A percentile compares a stretch with the other conserved stretches of the same genome.
Conservation (phyloP, 2,329 filamentous ascomycete species). For the Leptographium radiaticola region DNA sequence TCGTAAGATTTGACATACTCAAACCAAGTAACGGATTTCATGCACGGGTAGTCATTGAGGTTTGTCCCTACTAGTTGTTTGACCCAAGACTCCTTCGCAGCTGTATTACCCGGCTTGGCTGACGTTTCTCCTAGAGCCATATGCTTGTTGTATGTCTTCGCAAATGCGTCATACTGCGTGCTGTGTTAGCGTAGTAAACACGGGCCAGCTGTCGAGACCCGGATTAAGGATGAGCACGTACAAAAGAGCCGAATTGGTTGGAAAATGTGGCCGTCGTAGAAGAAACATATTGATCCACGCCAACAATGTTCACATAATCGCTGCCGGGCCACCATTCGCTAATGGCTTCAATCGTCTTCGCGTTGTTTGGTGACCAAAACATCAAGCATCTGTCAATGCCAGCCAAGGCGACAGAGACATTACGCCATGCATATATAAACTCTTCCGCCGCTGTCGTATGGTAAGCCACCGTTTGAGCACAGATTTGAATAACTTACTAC, state of each 20-base stretch:
- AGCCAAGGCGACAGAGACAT: neutral
- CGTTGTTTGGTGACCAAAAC: conserved; percentile 1
- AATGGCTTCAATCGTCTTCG: neutral
- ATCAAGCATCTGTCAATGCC: neutral
- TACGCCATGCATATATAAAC: neutral
- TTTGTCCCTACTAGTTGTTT: neutral
- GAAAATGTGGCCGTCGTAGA: neutral
- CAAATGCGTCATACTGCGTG: neutral
- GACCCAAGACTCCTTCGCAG: neutral
- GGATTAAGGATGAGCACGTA: neutral
- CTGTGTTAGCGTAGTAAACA: neutral
- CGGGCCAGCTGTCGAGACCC: no score
- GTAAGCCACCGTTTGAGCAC: neutral
- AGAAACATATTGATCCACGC: neutral
- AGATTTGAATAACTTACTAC: neutral
- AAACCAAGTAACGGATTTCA: conserved; percentile 1
- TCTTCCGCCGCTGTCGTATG: neutral
- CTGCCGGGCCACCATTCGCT: neutral
- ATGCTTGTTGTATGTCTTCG: neutral
- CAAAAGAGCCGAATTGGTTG: neutral
- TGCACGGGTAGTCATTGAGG: neutral
- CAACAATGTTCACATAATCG: neutral
- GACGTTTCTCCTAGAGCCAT: neutral
- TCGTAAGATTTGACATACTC: neutral
- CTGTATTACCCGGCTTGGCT: neutral